Percentiles rank a stretch among this genome's conserved stretches.
These are phyloP conservation scores for Ophiocordyceps camponoti-saundersi DNA, from an alignment of 2,329 filamentous ascomycete genomes.

Conservation along the genomic window DNA sequence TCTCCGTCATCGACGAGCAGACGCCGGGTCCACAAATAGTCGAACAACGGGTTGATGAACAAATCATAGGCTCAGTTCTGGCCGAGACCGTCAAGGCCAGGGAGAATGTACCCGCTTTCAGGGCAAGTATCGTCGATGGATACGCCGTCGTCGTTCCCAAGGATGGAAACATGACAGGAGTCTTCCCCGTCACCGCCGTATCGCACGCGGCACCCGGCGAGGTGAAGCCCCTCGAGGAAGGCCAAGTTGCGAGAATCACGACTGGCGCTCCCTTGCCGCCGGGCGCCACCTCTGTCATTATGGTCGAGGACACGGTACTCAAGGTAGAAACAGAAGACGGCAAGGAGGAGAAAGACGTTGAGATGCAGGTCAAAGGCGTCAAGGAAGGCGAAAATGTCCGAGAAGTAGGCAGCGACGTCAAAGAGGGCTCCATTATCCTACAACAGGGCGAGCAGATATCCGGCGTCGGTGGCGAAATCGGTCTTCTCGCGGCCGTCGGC, in stretches of 20 bases:
- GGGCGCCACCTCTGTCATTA: conserved; percentile 80
- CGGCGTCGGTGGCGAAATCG: conserved; percentile 77
- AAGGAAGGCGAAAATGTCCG: conserved; percentile 73
- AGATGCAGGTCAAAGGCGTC: conserved; percentile 66
- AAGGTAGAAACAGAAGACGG: conserved; percentile 61
- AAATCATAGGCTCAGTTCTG: conserved; percentile 59
- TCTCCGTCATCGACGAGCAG: conserved; percentile 53
- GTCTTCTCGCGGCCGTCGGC: conserved; percentile 74
- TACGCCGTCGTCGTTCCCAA: conserved; percentile 65
- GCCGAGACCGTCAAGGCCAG: conserved; percentile 65
- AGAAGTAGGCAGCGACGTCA: conserved; percentile 78
- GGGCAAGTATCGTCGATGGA: conserved; percentile 92
- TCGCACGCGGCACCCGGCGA: conserved; percentile 70
- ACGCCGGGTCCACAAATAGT: conserved; percentile 46
- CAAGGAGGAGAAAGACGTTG: conserved; percentile 70
- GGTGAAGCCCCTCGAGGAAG: conserved; percentile 45
- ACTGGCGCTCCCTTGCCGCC: conserved; percentile 83
- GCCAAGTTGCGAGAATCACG: conserved; percentile 77
- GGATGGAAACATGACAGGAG: conserved; percentile 51
- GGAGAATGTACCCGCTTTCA: conserved; percentile 81
- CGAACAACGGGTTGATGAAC: conserved; percentile 41
- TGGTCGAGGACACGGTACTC: conserved; percentile 77
- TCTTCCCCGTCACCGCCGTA: conserved; percentile 73
- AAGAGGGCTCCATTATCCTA: conserved; percentile 51
- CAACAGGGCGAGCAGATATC: conserved; percentile 68